Evolutionary conservation across 208 protist genomes (phyloP).

Genomic region (Crithidia thermophila): DNA sequence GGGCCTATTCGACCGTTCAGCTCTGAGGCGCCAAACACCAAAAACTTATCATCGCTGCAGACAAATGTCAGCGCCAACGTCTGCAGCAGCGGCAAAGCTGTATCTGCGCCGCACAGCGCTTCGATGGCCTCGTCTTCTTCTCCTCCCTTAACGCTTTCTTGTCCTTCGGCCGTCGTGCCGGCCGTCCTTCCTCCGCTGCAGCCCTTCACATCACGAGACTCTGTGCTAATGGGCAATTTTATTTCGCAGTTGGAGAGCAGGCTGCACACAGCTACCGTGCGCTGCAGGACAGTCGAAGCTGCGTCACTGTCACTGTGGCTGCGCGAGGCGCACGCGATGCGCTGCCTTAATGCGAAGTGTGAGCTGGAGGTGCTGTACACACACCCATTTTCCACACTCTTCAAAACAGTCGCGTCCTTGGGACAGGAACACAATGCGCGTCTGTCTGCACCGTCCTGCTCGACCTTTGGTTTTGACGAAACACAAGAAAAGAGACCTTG

Average conservation of each 20-base stretch:
- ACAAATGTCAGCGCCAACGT: too few species aligned
- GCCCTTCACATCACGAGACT: conserved; percentile 58
- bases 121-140: too few species aligned
- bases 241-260: conserved; percentile 11
- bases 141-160: neutral
- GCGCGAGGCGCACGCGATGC: conserved; percentile 26
- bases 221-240: conserved; percentile 43
- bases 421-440: too few species aligned
- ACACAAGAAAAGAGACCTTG: too few species aligned
- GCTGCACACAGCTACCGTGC: neutral
- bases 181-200: conserved; percentile 20
- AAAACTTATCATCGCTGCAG: too few species aligned
- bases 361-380: conserved; percentile 44
- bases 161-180: conserved; percentile 1
- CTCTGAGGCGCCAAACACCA: neutral
- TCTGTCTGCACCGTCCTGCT: too few species aligned
- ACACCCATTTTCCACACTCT: neutral
- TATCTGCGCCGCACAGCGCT: too few species aligned
- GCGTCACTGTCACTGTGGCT: too few species aligned
- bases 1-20: neutral
- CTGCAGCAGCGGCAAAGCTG: too few species aligned
- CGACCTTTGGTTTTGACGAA: too few species aligned
- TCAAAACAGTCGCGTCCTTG: neutral
- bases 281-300: neutral
- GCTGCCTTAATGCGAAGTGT: conserved; percentile 19